Conservation (phyloP, 495 filamentous ascomycete species). For the Penicillium parvum region DNA sequence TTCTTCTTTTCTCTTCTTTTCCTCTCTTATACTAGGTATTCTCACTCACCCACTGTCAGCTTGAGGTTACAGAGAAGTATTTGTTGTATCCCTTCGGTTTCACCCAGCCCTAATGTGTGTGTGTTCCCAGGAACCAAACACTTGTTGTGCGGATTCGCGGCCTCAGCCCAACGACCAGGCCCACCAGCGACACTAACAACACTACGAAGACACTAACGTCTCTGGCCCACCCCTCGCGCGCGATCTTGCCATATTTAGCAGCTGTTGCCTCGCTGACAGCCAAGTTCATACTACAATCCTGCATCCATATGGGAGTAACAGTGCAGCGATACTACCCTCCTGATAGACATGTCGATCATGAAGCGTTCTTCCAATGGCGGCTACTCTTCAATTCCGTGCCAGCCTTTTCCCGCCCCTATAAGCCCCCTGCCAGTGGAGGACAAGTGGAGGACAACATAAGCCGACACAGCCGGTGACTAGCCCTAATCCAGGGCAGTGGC, state of each 20-base stretch:
- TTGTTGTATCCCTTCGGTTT: background rate
- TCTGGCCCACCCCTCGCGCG: background rate
- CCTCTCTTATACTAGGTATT: too few relatives aligned
- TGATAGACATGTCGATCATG: background rate
- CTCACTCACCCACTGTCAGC: background rate
- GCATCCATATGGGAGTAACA: background rate
- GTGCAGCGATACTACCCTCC: conserved; percentile 1
- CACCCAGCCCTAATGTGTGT: too few relatives aligned
- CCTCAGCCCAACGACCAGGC: background rate
- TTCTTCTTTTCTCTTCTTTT: too few relatives aligned
- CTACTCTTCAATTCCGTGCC: background rate
- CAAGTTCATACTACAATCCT: background rate
- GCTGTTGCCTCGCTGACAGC: background rate
- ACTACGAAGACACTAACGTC: background rate
- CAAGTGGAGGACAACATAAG: conserved; percentile 1
- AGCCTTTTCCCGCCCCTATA: background rate
- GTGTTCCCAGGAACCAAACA: background rate
- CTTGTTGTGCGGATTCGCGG: too few relatives aligned
- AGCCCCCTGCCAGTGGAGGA: background rate
- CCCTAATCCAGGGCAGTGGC: conserved; percentile 11
- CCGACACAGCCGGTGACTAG: conserved; percentile 10
- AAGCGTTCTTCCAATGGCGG: background rate
- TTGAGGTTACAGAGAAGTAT: background rate
- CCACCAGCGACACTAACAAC: too few relatives aligned
- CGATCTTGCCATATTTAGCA: conserved; percentile 5